Evolutionary conservation across 805 yeast species (phyloP).

Genomic region (Starmerella stigmatis): DNA sequence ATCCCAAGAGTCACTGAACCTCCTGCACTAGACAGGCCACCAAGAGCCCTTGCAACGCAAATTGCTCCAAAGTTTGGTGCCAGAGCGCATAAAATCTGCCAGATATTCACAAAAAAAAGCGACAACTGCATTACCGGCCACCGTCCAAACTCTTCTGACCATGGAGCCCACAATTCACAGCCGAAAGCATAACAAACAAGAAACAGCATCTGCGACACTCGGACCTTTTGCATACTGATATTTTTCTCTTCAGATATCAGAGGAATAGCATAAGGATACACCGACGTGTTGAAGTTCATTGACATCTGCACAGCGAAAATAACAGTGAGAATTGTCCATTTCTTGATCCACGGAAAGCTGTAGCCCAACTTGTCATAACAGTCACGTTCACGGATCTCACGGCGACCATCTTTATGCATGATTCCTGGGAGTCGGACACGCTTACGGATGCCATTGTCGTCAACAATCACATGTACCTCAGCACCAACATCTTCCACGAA

Average conservation of each 20-base stretch:
- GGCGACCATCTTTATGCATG: constrained; percentile 18
- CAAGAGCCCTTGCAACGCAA: constrained; percentile 49
- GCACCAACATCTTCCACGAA: constrained; percentile 18
- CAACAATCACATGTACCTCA: constrained; percentile 13
- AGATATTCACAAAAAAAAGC: constrained; percentile 38
- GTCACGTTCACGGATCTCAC: constrained; percentile 29
- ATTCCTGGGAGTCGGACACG: constrained; percentile 16
- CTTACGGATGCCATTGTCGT: constrained; percentile 5
- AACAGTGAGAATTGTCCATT: constrained; percentile 34
- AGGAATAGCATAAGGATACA: constrained; percentile 34
- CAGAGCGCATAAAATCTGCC: constrained; percentile 48
- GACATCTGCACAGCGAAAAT: constrained; percentile 35
- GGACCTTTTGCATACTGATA: constrained; percentile 29
- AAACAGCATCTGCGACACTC: constrained; percentile 40
- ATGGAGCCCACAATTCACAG: constrained; percentile 51
- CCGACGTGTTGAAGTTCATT: constrained; percentile 36
- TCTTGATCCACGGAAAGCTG: constrained; percentile 29
- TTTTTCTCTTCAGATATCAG: constrained; percentile 37
- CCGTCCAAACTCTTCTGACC: constrained; percentile 60
- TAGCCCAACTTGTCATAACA: constrained; percentile 34
- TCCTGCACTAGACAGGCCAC: constrained; percentile 51
- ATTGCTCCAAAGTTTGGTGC: constrained; percentile 46
- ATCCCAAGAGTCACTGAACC: constrained; percentile 51
- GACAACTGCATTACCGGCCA: constrained; percentile 45
- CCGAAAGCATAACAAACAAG: constrained; percentile 49